Base-by-base conservation (phyloP, 345 rosid genomes). In the Dovyalis caffra region DNA sequence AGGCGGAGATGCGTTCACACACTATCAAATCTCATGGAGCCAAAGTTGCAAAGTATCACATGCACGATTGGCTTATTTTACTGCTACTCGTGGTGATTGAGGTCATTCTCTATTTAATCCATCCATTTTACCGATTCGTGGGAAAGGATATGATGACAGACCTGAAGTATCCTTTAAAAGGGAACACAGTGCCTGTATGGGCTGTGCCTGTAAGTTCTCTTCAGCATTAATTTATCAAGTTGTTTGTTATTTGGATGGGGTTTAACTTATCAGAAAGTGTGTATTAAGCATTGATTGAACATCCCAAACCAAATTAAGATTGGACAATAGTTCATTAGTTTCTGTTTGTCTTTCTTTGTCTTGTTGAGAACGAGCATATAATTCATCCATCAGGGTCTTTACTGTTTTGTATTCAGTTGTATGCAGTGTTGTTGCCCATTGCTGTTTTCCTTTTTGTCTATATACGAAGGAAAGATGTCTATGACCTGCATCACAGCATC, bases 111-210 rank as follows among this genome's bases (percentile, higher is more conserved):
- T 74, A 65, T 31, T 14, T 80, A 67, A 88, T 90, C n/a, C 81
- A 86, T 81, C 98, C 98, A 45, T 94, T 92, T 84, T 76, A 86
- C 62, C 88, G 97, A n/a, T 94, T 82, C 69, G 88, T 94, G 0
- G 96, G 96, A 23, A 80, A 77, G 77, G 90, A 90, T 74, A 90
- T 89, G 98, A 89, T 94, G 92, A 73, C 77, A 0, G 94, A 90
- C 68, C 88, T 94, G 70, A 94, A 86, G 71, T 94, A 90, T 79
- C 98, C 97, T 16, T 82, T 88, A 40, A 83, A 90, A 58, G 86
- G 78, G 45, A 88, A 88, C 84, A 90, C 95, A 0, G 82, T 94
- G 51, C 97, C 97, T 1, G 7, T 82, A 23, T 94, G 95, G 97
- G 75, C 92, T 40, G 97, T 94, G 0, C 97, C 92, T 4, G 95